Percentiles rank a stretch among this genome's conserved stretches.
phyloP scores from a whole-genome alignment of 169 alveolate species.

The Plasmodium inui region DNA sequence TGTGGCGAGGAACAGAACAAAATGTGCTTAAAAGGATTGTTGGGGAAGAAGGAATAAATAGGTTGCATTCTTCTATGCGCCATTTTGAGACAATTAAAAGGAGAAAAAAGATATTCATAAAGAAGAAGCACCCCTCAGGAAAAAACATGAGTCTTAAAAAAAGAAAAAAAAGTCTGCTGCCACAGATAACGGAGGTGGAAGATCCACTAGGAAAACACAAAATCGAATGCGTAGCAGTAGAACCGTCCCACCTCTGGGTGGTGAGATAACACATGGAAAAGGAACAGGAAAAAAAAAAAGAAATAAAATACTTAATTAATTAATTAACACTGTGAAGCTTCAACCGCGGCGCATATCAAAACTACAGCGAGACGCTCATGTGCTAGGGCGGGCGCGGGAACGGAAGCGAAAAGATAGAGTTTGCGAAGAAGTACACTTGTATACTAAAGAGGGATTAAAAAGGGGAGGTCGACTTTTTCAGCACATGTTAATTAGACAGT shows the following conservation, averaged over 20 bases:
- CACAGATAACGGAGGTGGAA: background rate
- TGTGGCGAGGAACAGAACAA: background rate
- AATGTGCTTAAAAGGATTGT: background rate
- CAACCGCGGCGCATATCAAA: background rate
- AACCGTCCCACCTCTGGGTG: background rate
- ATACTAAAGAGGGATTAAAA: background rate
- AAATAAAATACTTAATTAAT: no score
- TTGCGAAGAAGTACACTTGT: background rate
- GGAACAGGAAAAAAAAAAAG: background rate
- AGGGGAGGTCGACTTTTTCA: background rate
- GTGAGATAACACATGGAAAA: background rate
- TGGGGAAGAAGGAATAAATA: background rate
- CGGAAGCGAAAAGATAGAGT: background rate
- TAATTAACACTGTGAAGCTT: background rate
- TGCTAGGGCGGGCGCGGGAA: background rate
- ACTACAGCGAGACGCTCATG: background rate
- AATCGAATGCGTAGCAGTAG: background rate
- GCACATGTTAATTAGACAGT: background rate
- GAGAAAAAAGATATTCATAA: background rate
- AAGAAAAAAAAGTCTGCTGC: background rate
- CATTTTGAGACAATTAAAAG: background rate
- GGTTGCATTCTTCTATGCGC: background rate
- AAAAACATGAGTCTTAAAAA: background rate
- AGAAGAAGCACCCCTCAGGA: background rate
- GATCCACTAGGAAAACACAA: background rate